Percentiles rank a stretch among this genome's conserved stretches.
Conservation (phyloP, 2,329 filamentous ascomycete genomes). For the Xylariaceae sp. region DNA sequence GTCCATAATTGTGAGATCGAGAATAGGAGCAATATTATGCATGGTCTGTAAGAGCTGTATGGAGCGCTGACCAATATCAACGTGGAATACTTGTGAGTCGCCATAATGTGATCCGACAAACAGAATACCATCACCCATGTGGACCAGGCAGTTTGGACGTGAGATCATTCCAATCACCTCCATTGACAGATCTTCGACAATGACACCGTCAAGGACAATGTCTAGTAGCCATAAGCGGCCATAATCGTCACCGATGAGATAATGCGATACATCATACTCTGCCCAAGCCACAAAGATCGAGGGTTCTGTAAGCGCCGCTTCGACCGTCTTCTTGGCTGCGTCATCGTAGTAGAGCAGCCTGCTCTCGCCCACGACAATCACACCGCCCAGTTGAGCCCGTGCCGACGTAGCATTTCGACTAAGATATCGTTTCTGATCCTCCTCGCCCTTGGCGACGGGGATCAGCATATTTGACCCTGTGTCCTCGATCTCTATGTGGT, state of each 20-base stretch:
- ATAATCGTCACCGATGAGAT: constrained; percentile 90
- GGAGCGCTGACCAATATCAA: constrained; percentile 32
- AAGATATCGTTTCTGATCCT: constrained; percentile 59
- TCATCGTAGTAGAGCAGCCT: constrained; percentile 84
- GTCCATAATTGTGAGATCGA: constrained; percentile 96
- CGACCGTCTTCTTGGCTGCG: constrained; percentile 64
- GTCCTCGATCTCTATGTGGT: constrained; percentile 53
- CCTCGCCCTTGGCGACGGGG: constrained; percentile 54
- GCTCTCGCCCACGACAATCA: constrained; percentile 76
- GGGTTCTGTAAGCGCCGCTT: constrained; percentile 65
- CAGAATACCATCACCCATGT: constrained; percentile 68
- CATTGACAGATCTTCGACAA: constrained; percentile 72
- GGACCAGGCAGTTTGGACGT: constrained; percentile 74
- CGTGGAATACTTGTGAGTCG: constrained; percentile 75
- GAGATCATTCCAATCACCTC: constrained; percentile 65
- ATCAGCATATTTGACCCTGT: constrained; percentile 60
- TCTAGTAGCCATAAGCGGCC: constrained; percentile 82
- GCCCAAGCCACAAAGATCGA: constrained; percentile 93
- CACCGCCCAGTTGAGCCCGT: constrained; percentile 62
- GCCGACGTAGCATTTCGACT: constrained; percentile 52
- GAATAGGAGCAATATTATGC: constrained; percentile 81
- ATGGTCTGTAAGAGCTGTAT: constrained; percentile 72
- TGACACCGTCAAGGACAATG: constrained; percentile 63
- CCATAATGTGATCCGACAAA: constrained; percentile 93
- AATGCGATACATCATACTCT: constrained; percentile 75